A percentile compares a stretch with the other conserved stretches of the same genome.
Evolutionary conservation across 2,329 filamentous ascomycete species (phyloP).

Genomic region (Lojkania enalia): DNA sequence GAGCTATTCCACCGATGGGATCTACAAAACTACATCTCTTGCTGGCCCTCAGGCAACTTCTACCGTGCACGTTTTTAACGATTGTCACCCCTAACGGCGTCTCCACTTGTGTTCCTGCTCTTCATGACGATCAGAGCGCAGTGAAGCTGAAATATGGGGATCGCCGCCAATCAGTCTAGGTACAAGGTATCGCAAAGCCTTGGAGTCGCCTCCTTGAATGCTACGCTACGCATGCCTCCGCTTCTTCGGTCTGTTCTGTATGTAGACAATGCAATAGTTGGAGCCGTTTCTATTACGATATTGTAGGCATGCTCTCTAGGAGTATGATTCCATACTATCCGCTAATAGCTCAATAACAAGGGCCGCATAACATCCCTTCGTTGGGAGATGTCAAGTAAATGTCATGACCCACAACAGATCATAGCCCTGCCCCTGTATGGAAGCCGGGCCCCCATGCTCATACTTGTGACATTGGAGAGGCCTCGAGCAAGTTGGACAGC

Average conservation of each 20-base stretch:
- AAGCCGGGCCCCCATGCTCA: too few relatives aligned
- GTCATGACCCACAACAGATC: too few relatives aligned
- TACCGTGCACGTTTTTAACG: conserved; percentile 24
- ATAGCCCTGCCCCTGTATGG: too few relatives aligned
- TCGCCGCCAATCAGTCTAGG: conserved; percentile 30
- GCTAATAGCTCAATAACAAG: too few relatives aligned
- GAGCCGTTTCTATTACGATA: too few relatives aligned
- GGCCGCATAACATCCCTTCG: too few relatives aligned
- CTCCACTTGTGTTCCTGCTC: conserved; percentile 20
- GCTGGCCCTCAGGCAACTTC: conserved; percentile 20
- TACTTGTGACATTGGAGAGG: too few relatives aligned
- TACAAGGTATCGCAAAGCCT: conserved; percentile 10
- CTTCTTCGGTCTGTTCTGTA: too few relatives aligned
- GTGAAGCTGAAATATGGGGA: conserved; percentile 32
- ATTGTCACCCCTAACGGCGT: conserved; percentile 26
- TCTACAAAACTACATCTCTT: conserved; percentile 23
- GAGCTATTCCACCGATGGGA: conserved; percentile 27
- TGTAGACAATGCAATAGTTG: too few relatives aligned
- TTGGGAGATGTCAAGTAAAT: too few relatives aligned
- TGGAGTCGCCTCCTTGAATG: conserved; percentile 20
- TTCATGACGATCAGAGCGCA: conserved; percentile 19
- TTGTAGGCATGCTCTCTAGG: too few relatives aligned
- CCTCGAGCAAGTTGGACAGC: neutral
- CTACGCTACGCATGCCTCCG: conserved; percentile 17
- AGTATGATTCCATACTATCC: too few relatives aligned